phyloP scores from a whole-genome alignment of 129 eudicot species.

The Sambucus nigra region DNA sequence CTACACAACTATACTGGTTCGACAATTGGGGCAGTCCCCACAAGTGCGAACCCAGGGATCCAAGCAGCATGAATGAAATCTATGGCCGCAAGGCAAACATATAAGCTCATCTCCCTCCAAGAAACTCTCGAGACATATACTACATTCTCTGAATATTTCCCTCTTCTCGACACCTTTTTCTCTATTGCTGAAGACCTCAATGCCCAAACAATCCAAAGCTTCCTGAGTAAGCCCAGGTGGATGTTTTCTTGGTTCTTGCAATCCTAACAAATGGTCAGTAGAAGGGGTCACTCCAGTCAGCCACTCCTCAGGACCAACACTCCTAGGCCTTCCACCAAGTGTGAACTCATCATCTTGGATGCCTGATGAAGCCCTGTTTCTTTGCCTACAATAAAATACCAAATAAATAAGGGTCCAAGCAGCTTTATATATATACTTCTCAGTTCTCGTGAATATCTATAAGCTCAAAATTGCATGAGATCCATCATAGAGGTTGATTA shows the following conservation, averaged over 20 bases:
- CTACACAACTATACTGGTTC: constrained; percentile 29
- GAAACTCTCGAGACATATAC: constrained; percentile 83
- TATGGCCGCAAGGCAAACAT: constrained; percentile 57
- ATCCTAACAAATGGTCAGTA: not conserved
- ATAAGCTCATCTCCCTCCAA: constrained; percentile 49
- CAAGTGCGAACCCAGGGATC: constrained; percentile 75
- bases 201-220: constrained; percentile 25
- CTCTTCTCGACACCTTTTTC: constrained; percentile 14
- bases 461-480: too few species aligned
- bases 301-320: constrained; percentile 25
- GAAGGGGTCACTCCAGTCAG: constrained; percentile 13
- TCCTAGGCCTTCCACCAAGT: constrained; percentile 19
- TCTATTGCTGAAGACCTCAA: constrained; percentile 21
- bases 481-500: too few species aligned
- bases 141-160: constrained; percentile 52
- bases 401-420: too few species aligned
- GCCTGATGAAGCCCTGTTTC: constrained; percentile 20
- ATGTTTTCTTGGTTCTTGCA: constrained; percentile 20
- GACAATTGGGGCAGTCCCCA: constrained; percentile 90
- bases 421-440: too few species aligned
- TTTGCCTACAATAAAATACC: constrained; percentile 26
- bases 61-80: constrained; percentile 66
- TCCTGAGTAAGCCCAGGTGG: constrained; percentile 52
- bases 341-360: constrained; percentile 13
- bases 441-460: too few species aligned